phyloP scores from a whole-genome alignment of 352 stramenopile species.

The Globisporangium spinosum region DNA sequence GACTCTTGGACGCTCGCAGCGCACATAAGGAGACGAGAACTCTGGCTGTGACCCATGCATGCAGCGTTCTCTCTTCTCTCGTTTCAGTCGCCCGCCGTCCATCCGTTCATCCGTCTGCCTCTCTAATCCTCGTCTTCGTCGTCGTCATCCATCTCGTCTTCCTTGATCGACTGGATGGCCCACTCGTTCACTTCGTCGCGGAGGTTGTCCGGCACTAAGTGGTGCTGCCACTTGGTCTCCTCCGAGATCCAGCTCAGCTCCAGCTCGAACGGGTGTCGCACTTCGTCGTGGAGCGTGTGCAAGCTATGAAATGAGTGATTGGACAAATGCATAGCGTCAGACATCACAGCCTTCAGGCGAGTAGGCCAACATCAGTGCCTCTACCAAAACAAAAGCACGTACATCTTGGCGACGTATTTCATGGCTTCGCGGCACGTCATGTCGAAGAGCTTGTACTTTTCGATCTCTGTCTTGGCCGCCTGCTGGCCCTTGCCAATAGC shows the following conservation, averaged over 20 bases:
- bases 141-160: constrained; percentile 86
- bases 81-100: neutral
- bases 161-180: constrained; percentile 83
- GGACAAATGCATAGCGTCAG: neutral
- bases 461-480: constrained; percentile 98
- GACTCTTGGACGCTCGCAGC: neutral
- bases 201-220: constrained; percentile 89
- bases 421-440: constrained; percentile 94
- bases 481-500: constrained; percentile 97
- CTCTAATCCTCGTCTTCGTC: constrained; percentile 77
- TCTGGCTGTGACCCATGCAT: neutral
- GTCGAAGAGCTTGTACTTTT: constrained; percentile 96
- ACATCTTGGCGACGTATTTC: constrained; percentile 98
- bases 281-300: constrained; percentile 94
- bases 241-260: constrained; percentile 98
- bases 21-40: neutral
- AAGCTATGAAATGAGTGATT: constrained; percentile 49
- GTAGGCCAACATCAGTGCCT: neutral
- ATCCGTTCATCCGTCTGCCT: neutral
- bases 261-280: constrained; percentile 97
- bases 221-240: constrained; percentile 94
- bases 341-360: neutral
- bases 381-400: constrained; percentile 19
- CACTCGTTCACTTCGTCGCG: constrained; percentile 83
- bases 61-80: neutral